phyloP scores from a whole-genome alignment of 805 yeast genomes.

The Candida patagonica region DNA sequence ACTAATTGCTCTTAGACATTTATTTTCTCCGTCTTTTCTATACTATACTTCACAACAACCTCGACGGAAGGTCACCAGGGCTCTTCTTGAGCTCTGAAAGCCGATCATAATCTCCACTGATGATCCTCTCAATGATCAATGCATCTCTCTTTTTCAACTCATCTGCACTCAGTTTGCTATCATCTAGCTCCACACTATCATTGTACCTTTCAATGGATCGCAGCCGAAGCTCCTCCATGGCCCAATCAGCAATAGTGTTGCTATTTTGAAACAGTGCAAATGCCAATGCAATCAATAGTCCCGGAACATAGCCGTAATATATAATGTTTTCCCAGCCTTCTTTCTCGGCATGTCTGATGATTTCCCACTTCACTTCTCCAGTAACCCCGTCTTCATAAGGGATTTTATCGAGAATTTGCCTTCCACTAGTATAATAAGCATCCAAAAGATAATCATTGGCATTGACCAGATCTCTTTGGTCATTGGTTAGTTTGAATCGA shows the following conservation, averaged over 20 bases:
- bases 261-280: conserved; percentile 42
- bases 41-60: conserved; percentile 20
- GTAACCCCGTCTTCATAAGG: conserved; percentile 73
- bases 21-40: too few species aligned
- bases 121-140: conserved; percentile 68
- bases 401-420: conserved; percentile 68
- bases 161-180: conserved; percentile 36
- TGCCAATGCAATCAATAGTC: conserved; percentile 47
- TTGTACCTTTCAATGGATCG: conserved; percentile 62
- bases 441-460: conserved; percentile 55
- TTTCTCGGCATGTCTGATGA: conserved; percentile 62
- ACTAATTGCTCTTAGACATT: too few species aligned
- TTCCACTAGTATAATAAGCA: conserved; percentile 43
- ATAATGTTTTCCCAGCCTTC: conserved; percentile 82
- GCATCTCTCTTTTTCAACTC: conserved; percentile 64
- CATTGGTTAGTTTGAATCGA: conserved; percentile 39
- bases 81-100: conserved; percentile 31
- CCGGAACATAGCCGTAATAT: conserved; percentile 66
- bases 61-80: conserved; percentile 27
- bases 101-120: conserved; percentile 76
- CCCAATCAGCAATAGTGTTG: conserved; percentile 62
- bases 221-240: conserved; percentile 67
- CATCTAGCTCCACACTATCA: conserved; percentile 38
- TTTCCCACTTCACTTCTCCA: conserved; percentile 71
- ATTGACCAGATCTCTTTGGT: conserved; percentile 44